These are phyloP conservation scores for Spencermartinsiella ligniputridi DNA, from an alignment of 1,139 yeast genomes.

Conservation along the genomic window DNA sequence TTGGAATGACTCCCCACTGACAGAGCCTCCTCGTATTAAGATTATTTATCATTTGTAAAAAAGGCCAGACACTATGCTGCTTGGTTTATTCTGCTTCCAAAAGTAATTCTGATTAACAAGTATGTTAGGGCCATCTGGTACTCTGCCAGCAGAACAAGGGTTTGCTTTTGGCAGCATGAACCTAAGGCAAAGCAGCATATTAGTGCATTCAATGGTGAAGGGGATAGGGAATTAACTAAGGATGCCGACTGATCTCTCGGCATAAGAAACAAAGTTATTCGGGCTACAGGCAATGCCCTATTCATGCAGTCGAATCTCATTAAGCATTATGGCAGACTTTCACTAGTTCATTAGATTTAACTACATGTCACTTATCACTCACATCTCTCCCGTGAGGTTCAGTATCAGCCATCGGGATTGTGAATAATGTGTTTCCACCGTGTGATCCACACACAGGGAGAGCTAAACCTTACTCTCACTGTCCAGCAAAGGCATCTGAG, in stretches of 20 bases:
- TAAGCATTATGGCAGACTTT: too few species aligned
- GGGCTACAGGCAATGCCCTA: too few species aligned
- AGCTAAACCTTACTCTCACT: background rate
- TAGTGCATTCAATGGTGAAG: background rate
- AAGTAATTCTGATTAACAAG: background rate
- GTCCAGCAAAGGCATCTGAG: background rate
- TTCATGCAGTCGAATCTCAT: too few species aligned
- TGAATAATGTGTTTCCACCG: background rate
- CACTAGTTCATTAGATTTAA: too few species aligned
- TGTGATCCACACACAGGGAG: background rate
- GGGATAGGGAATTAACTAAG: background rate
- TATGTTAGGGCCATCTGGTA: slow-evolving; percentile 1
- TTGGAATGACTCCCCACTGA: background rate
- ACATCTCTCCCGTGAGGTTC: too few species aligned
- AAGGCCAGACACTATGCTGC: background rate
- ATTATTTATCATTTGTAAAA: background rate
- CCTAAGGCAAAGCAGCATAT: background rate
- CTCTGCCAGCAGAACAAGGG: background rate
- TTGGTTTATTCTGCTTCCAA: background rate
- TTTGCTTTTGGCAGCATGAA: background rate
- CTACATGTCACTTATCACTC: too few species aligned
- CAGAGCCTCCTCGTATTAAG: too few species aligned
- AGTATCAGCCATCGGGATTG: too few species aligned
- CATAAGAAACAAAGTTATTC: too few species aligned
- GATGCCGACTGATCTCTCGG: too few species aligned